phyloP scores from a whole-genome alignment of 352 stramenopile species.

The Phytophthora tentaculata region DNA sequence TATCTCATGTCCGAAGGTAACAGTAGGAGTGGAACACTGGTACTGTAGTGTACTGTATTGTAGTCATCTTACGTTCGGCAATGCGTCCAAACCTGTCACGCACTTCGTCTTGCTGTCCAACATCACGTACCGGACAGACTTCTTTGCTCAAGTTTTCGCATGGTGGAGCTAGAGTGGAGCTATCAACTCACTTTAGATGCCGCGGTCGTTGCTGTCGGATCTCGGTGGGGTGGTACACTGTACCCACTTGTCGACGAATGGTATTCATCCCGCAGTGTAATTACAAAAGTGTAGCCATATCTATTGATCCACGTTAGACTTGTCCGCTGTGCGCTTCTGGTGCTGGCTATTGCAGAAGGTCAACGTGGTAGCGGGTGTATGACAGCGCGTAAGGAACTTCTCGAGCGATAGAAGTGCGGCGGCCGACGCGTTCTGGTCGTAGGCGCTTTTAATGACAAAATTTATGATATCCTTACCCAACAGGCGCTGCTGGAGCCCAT shows the following conservation, averaged over 20 bases:
- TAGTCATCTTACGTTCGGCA: background rate
- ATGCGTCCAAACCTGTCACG: constrained; percentile 7
- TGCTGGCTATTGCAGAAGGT: too few relatives aligned
- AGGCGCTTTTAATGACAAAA: constrained; percentile 41
- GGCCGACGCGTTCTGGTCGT: constrained; percentile 47
- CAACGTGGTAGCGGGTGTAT: constrained; percentile 10
- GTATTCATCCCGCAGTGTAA: constrained; percentile 10
- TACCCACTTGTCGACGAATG: constrained; percentile 1
- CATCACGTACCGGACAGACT: constrained; percentile 1
- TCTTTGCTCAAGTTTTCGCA: background rate
- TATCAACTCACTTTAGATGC: constrained; percentile 5
- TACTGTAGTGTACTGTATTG: too few relatives aligned
- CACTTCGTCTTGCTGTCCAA: constrained; percentile 23
- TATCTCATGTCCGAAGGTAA: background rate
- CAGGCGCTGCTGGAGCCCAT: constrained; percentile 54
- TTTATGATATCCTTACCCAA: constrained; percentile 67
- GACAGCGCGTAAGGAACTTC: constrained; percentile 50
- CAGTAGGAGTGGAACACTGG: background rate
- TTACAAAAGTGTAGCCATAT: constrained; percentile 11
- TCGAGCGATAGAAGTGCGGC: constrained; percentile 48
- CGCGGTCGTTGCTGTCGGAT: background rate
- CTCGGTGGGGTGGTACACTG: constrained; percentile 9
- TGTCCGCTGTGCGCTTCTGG: too few relatives aligned
- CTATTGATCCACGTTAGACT: constrained; percentile 1
- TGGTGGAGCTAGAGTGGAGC: background rate